phyloP scores from a whole-genome alignment of 2,329 filamentous ascomycete species.

The Verticillium nonalfalfae region DNA sequence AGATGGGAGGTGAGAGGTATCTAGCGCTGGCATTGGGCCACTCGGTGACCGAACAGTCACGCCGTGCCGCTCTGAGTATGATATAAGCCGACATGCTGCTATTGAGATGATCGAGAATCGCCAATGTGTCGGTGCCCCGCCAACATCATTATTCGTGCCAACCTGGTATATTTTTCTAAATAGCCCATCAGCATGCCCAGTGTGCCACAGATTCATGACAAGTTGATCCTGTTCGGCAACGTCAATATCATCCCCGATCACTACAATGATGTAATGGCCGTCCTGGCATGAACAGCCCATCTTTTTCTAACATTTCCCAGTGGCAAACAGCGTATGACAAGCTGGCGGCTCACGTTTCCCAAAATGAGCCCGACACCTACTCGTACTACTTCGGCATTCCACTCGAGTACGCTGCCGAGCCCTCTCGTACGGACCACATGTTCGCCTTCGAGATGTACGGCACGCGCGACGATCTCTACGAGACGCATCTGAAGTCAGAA shows the following conservation, averaged over 20 bases:
- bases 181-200: neutral
- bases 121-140: too few species aligned
- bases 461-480: constrained; percentile 13
- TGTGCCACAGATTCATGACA: neutral
- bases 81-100: too few species aligned
- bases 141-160: neutral
- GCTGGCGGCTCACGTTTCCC: constrained; percentile 26
- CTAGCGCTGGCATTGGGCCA: too few species aligned
- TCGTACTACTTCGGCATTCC: constrained; percentile 37
- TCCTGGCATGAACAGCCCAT: neutral
- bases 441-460: constrained; percentile 16
- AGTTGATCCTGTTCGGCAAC: constrained; percentile 17
- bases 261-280: constrained; percentile 21
- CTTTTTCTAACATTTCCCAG: constrained; percentile 12
- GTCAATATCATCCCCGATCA: constrained; percentile 27
- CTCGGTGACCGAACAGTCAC: neutral
- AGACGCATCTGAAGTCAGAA: constrained; percentile 14
- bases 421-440: constrained; percentile 15
- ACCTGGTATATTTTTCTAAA: neutral
- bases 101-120: too few species aligned
- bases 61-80: too few species aligned
- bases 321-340: constrained; percentile 33
- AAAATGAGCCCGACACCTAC: constrained; percentile 25
- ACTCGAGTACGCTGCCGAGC: constrained; percentile 13
- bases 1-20: too few species aligned